Base-by-base conservation (phyloP, 1,284 basidiomycete genomes). In the Lignosus rhinocerotis region DNA sequence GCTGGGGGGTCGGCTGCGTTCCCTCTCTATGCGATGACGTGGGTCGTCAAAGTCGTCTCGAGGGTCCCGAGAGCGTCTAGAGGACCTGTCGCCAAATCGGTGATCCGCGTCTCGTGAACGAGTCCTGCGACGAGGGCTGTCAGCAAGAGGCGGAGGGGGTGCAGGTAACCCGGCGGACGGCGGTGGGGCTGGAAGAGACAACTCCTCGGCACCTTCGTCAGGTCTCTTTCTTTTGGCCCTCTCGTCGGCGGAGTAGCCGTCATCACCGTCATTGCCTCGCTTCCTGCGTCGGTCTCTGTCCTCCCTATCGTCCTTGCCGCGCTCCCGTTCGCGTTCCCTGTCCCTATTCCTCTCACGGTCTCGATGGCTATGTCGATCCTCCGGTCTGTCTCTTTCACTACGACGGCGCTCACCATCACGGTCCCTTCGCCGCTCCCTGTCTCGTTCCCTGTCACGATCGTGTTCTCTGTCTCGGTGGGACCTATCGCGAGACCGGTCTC, bases 31-130 rank as follows among this genome's bases (percentile, higher is more conserved):
- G 63, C 75, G 72, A 55, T 70, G 74, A 58, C 76, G 77, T 47
- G 76, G 69, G 58, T 85, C 86, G 59, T 86, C 84, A 54, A 80
- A 74, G 63, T 87, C 86, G 62, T 88, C 86, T 54, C 82, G 78
- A 60, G 80, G 73, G 66, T 85, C 84, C 60, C 78, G 77, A 64
- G 74, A 72, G 59, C 71, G 71, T 48, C 74, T 71, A 51, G 74
- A 71, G 55, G 69, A 71, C 60, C 79, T 78, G 65, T 84, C 81
- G 59, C 75, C 75, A 69, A 75, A 80, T 69, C 78, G 80, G 56
- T 78, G 81, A 63, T 86, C 83, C 70, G 67, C 70, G 46, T 78
- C 78, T 48, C 76, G 76, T 60, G 84, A 86, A 67, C 79, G 80
- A 66, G 82, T 80, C 67, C 77, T 78, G 62, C 78, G 76, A 66